Evolutionary conservation across 1,284 basidiomycete species (phyloP).

Genomic region (Testicularia cyperi): DNA sequence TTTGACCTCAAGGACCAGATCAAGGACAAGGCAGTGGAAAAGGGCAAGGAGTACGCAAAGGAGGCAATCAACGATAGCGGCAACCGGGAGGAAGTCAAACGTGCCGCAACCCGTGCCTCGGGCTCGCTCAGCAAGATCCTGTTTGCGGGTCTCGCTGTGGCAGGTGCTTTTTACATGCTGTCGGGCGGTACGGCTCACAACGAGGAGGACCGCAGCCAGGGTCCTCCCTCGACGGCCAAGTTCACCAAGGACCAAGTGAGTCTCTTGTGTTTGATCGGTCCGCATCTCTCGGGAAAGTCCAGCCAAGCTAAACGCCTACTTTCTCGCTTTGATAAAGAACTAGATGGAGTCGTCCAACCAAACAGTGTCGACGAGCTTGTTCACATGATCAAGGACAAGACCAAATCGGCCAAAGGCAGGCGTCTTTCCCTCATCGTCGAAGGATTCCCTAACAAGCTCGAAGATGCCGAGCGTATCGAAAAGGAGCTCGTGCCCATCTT

Average conservation of each 20-base stretch:
- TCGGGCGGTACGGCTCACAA: conserved; percentile 12
- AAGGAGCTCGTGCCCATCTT: conserved; percentile 40
- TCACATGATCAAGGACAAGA: conserved; percentile 6
- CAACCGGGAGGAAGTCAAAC: conserved; percentile 6
- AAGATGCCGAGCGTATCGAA: conserved; percentile 34
- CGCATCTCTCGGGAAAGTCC: conserved; percentile 31
- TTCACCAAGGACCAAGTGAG: conserved; percentile 23
- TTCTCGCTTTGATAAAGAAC: conserved; percentile 24
- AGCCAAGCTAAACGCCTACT: conserved; percentile 39
- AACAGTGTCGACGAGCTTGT: conserved; percentile 11
- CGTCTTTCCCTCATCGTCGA: conserved; percentile 37
- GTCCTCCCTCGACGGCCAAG: conserved; percentile 3
- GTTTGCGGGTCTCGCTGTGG: conserved; percentile 14
- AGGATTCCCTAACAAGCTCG: conserved; percentile 33
- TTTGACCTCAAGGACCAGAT: conserved; percentile 15
- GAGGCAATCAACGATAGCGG: conserved; percentile 6
- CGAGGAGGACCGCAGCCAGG: conserved; percentile 17
- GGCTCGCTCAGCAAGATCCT: conserved; percentile 18
- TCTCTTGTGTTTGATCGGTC: conserved; percentile 31
- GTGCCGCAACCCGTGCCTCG: conserved; percentile 13
- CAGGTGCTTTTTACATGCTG: conserved; percentile 13
- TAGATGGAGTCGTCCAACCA: conserved; percentile 17
- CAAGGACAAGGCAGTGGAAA: conserved; percentile 10
- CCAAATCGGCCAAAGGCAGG: not conserved
- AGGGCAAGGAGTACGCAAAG: conserved; percentile 24